Evolutionary conservation across 306 rosid species (phyloP), one percentile per base, ranked within the genome.

Genomic region (Malus domestica): DNA sequence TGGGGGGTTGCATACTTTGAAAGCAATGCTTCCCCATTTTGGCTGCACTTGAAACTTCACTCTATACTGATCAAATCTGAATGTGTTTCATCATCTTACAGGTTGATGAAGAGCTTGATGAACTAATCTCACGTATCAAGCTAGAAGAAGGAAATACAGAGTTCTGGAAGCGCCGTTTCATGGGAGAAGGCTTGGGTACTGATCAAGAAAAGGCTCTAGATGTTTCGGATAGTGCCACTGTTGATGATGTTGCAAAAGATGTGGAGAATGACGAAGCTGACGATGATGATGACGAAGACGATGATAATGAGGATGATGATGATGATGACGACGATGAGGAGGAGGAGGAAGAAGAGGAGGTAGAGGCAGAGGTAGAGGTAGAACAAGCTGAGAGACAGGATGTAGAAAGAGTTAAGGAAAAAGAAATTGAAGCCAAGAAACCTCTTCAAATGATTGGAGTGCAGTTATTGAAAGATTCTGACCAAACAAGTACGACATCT

Each of bases 371-470:
- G 66, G 91, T 79, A 73, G 96, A 86, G 77, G 91, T 84, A 79
- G 97, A 88, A 79, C 92, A 86, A 72, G 78, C 87, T 46, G 92
- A 85, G 81, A 88, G 76, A 80, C 96, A 83, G 82, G 96, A 94
- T 76, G 93, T 80, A 58, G 92, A 90, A 68, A 88, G 90, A 80
- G 90, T 92, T 69, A 90, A 95, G 85, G 87, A 83, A 29, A 92
- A 95, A 85, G 97, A 83, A 83, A 87, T 78, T 79, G 95, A 87
- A 92, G 83, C 91, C 71, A 86, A 92, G 83, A 89, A 80, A 64
- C 91, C 98, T 82, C 96, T 92, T 84, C 97, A 95, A 84, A 95
- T 95, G 98, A 92, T 95, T 73, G 98, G 98, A 68, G 87, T 95
- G 70, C 97, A 95, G 79, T 74, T 95, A 80, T 82, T 95, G 83